Evolutionary conservation across 164 flowering plant genomes (phyloP), one percentile per base, ranked within the genome.

Genomic region (Houttuynia cordata): DNA sequence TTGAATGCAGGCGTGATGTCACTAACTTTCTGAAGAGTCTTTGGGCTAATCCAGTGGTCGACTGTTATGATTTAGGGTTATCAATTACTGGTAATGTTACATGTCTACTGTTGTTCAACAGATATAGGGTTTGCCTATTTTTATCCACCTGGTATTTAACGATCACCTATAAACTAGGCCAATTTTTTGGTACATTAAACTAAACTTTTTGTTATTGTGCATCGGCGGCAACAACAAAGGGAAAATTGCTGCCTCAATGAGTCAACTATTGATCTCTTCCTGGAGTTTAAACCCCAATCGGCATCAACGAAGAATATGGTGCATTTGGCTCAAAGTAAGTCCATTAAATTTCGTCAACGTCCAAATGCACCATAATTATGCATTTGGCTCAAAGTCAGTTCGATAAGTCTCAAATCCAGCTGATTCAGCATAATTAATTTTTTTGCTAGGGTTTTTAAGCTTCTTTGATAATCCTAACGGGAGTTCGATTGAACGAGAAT

Each of bases 291-390:
- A 57, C 90, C 88, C 34, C 94, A 87, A 57, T 65, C 94, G 1
- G 78, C 94, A 10, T 69, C 90, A 8, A 72, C 82, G 9, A 87
- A 81, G 80, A 87, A 80, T 75, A 51, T 87, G 90, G 79, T 87
- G 9, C 94, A 87, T 70, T 62, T 84, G 55, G 68, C 86, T 64
- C 94, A 87, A 57, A 87, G 90, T 84, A 79, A 71, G 86, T 73
- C 13, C 56, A 49, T 42, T 8, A 4, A 50, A 40, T 1, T 49
- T 24, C 54, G 9, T 40, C 39, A n/a, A n/a, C n/a, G n/a, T n/a
- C n/a, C n/a, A n/a, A n/a, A n/a, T n/a, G n/a, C n/a, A n/a, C n/a
- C n/a, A n/a, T n/a, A n/a, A n/a, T n/a, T n/a, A n/a, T n/a, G n/a
- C n/a, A n/a, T n/a, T n/a, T n/a, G n/a, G n/a, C n/a, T n/a, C n/a